Evolutionary conservation across 768 basidiomycete species (phyloP).

Genomic region (Lactifluus subvellereus): DNA sequence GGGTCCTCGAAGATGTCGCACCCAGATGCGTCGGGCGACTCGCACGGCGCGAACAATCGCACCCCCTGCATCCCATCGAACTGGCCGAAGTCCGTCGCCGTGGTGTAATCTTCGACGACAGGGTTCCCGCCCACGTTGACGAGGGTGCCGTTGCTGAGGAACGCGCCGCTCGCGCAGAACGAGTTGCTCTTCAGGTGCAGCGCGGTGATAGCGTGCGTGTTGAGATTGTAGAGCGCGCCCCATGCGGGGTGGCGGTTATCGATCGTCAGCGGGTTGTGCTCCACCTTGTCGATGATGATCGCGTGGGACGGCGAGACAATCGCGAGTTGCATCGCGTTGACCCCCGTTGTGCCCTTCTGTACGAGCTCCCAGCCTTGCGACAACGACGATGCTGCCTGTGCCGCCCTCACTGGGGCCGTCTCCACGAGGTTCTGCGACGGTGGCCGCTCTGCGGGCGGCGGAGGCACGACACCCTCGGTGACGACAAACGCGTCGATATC

Average conservation of each 20-base stretch:
- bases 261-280: slow-evolving; percentile 73
- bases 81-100: slow-evolving; percentile 71
- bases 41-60: slow-evolving; percentile 66
- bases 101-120: slow-evolving; percentile 57
- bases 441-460: neutral
- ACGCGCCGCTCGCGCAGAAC: slow-evolving; percentile 80
- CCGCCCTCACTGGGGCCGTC: slow-evolving; percentile 13
- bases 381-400: slow-evolving; percentile 7
- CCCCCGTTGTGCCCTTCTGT: slow-evolving; percentile 67
- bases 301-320: slow-evolving; percentile 66
- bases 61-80: slow-evolving; percentile 67
- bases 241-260: slow-evolving; percentile 69
- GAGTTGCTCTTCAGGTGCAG: slow-evolving; percentile 71
- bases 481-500: slow-evolving; percentile 68
- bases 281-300: slow-evolving; percentile 76
- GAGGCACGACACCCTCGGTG: slow-evolving; percentile 36
- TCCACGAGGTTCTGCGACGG: slow-evolving; percentile 24
- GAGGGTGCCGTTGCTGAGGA: slow-evolving; percentile 69
- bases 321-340: slow-evolving; percentile 71
- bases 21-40: slow-evolving; percentile 37
- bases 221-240: slow-evolving; percentile 68
- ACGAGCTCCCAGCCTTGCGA: slow-evolving; percentile 46
- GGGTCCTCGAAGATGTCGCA: slow-evolving; percentile 69
- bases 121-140: slow-evolving; percentile 81
- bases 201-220: slow-evolving; percentile 55